Conservation (phyloP, 345 rosid genomes). For the Balakata baccata region DNA sequence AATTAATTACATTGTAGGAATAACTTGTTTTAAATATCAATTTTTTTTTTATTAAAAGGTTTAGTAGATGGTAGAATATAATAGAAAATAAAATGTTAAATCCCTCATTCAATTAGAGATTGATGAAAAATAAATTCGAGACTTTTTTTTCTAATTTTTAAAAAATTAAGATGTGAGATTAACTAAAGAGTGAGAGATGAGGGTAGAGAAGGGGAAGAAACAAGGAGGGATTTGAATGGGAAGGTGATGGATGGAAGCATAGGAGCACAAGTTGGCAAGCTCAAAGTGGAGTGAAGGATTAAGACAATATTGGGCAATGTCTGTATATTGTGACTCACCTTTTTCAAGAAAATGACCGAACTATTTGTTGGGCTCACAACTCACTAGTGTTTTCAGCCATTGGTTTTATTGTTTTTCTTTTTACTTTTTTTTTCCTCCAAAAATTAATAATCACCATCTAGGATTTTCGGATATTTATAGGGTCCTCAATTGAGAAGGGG, state of each 20-base stretch:
- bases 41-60: too few relatives aligned
- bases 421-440: background rate
- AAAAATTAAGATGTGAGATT: too few relatives aligned
- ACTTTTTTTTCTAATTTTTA: too few relatives aligned
- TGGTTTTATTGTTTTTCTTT: background rate
- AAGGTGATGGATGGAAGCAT: conserved; percentile 12
- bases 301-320: background rate
- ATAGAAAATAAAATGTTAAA: too few relatives aligned
- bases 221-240: background rate
- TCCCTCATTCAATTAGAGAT: too few relatives aligned
- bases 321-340: conserved; percentile 13
- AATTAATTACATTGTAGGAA: too few relatives aligned
- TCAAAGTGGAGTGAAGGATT: background rate
- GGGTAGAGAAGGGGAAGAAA: too few relatives aligned
- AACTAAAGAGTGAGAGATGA: too few relatives aligned
- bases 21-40: too few relatives aligned
- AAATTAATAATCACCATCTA: background rate
- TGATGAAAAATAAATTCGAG: too few relatives aligned
- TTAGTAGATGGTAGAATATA: too few relatives aligned
- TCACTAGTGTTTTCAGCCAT: conserved; percentile 1
- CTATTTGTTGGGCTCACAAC: conserved; percentile 18
- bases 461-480: background rate
- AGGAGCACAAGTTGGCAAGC: background rate
- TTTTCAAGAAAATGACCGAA: conserved; percentile 28
- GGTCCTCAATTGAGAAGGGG: too few relatives aligned